Conservation (phyloP, 805 yeast species). For the Nakazawaea wyomingensis region DNA sequence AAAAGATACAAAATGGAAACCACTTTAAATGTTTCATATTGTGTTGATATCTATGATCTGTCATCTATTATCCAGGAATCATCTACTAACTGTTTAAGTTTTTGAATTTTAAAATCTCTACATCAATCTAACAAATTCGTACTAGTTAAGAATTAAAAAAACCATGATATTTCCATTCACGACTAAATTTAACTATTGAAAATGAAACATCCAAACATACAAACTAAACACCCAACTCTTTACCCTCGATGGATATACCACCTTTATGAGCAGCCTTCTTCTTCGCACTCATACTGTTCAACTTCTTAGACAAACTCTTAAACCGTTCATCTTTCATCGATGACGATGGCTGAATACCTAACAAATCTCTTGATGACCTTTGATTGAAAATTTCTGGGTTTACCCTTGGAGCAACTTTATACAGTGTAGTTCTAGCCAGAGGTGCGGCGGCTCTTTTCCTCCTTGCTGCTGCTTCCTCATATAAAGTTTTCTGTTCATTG, state of each 20-base stretch:
- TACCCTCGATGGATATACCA: conserved; percentile 80
- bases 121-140: no score
- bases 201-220: not conserved
- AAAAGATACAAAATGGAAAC: no score
- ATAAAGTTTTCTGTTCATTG: conserved; percentile 50
- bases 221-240: conserved; percentile 28
- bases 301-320: conserved; percentile 65
- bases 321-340: conserved; percentile 70
- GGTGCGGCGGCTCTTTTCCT: conserved; percentile 96
- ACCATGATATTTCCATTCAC: no score
- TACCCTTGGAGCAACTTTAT: conserved; percentile 84
- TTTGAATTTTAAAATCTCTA: not conserved
- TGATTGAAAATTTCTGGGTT: conserved; percentile 43
- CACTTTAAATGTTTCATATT: no score
- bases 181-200: no score
- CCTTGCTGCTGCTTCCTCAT: conserved; percentile 87
- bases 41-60: no score
- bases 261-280: conserved; percentile 50
- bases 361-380: conserved; percentile 31
- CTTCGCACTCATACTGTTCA: conserved; percentile 42
- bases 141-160: no score
- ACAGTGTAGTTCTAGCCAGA: conserved; percentile 81
- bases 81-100: no score
- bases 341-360: conserved; percentile 47
- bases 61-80: no score